These are phyloP conservation scores for Prunus mume DNA, from an alignment of 306 rosid genomes.

Conservation along the genomic window DNA sequence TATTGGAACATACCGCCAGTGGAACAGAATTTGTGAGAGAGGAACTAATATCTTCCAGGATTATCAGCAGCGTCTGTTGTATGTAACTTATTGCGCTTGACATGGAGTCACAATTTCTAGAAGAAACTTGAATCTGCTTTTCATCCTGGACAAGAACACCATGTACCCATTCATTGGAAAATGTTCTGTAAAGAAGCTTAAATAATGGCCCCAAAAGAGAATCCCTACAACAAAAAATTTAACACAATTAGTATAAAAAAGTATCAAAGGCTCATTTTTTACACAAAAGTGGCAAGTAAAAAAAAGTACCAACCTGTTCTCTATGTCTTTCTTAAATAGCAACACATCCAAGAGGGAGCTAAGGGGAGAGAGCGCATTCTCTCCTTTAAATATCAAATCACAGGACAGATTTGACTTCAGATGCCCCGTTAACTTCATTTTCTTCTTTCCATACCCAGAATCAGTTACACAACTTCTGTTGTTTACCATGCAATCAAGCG, in stretches of 20 bases:
- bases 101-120: conserved; percentile 36
- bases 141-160: conserved; percentile 30
- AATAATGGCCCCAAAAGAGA: conserved; percentile 66
- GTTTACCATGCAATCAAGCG: conserved; percentile 50
- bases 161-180: conserved; percentile 55
- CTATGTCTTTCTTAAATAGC: conserved; percentile 69
- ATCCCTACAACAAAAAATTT: conserved; percentile 50
- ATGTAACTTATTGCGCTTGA: conserved; percentile 38
- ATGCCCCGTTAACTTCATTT: conserved; percentile 44
- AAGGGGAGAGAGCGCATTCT: conserved; percentile 42
- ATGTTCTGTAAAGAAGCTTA: conserved; percentile 51
- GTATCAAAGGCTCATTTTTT: not conserved
- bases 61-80: conserved; percentile 72
- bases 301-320: conserved; percentile 51
- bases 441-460: conserved; percentile 46
- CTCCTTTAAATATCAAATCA: conserved; percentile 39
- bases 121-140: conserved; percentile 21
- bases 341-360: conserved; percentile 79
- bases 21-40: conserved; percentile 36
- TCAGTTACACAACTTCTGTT: conserved; percentile 21
- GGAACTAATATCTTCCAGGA: conserved; percentile 69
- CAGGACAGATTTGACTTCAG: conserved; percentile 31
- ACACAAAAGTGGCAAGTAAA: not conserved
- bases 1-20: conserved; percentile 35
- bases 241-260: conserved; percentile 17